These are phyloP conservation scores for Spizellomyces sp. DNA, from an alignment of 192 early-diverging fungal species.

Conservation along the genomic window DNA sequence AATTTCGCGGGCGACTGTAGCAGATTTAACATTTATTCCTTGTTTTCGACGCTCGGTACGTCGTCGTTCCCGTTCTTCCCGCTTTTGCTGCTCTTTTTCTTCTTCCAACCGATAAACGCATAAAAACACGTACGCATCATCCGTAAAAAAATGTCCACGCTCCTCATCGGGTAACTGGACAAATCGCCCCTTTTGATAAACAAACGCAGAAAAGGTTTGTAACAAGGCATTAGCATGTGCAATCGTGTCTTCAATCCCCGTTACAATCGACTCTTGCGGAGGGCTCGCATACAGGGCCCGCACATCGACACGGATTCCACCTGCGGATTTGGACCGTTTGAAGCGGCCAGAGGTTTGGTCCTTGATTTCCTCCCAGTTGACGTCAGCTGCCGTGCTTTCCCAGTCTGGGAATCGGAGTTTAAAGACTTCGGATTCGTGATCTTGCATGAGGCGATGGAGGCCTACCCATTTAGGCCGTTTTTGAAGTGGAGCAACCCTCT, in stretches of 20 bases:
- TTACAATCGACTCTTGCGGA: slow-evolving; percentile 17
- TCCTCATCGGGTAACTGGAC: slow-evolving; percentile 41
- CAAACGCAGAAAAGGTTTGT: slow-evolving; percentile 38
- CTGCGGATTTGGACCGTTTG: not conserved
- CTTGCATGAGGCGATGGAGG: slow-evolving; percentile 39
- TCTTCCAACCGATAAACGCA: slow-evolving; percentile 50
- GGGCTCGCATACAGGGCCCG: slow-evolving; percentile 46
- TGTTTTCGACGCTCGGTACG: slow-evolving; percentile 15
- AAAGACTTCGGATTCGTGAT: slow-evolving; percentile 51
- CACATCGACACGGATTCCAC: slow-evolving; percentile 45
- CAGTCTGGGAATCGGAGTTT: slow-evolving; percentile 55
- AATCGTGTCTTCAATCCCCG: slow-evolving; percentile 29
- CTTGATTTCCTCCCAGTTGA: slow-evolving; percentile 36
- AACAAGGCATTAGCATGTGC: slow-evolving; percentile 39
- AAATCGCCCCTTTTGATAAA: slow-evolving; percentile 49
- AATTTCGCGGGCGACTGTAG: not conserved
- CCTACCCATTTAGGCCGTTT: slow-evolving; percentile 45
- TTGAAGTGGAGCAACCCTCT: slow-evolving; percentile 18
- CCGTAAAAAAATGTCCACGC: slow-evolving; percentile 46
- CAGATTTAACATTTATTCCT: slow-evolving; percentile 12
- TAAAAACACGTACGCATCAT: slow-evolving; percentile 57
- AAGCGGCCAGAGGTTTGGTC: too few relatives aligned
- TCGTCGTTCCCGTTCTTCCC: slow-evolving; percentile 25
- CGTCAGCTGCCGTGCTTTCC: slow-evolving; percentile 23
- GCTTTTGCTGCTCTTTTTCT: slow-evolving; percentile 18